phyloP scores from a whole-genome alignment of 2,329 filamentous ascomycete species.

The Cladosporium colombiae region DNA sequence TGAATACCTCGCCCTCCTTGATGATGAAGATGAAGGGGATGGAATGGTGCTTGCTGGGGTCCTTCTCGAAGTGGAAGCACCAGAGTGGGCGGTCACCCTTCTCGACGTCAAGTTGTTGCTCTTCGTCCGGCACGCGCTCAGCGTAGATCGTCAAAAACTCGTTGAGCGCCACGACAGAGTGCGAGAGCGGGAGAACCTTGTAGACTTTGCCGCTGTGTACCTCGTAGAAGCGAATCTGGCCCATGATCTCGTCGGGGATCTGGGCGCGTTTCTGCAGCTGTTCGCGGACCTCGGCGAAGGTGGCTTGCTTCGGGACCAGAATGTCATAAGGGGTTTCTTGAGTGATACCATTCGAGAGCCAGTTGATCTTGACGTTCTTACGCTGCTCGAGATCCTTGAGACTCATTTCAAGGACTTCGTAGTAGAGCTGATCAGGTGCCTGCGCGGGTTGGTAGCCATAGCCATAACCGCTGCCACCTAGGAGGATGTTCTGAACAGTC shows the following conservation, averaged over 20 bases:
- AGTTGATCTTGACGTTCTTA: slow-evolving; percentile 79
- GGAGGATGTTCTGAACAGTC: slow-evolving; percentile 77
- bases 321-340: slow-evolving; percentile 88
- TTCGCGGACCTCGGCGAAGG: slow-evolving; percentile 73
- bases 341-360: slow-evolving; percentile 83
- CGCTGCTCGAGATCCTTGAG: slow-evolving; percentile 90
- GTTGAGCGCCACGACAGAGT: slow-evolving; percentile 76
- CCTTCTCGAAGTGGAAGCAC: slow-evolving; percentile 90
- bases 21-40: slow-evolving; percentile 89
- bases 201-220: slow-evolving; percentile 80
- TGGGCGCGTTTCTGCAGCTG: slow-evolving; percentile 78
- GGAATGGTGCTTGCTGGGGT: slow-evolving; percentile 79
- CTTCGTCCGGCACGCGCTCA: slow-evolving; percentile 75
- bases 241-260: slow-evolving; percentile 72
- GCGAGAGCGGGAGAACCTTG: slow-evolving; percentile 70
- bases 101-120: slow-evolving; percentile 53
- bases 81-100: slow-evolving; percentile 70
- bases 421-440: slow-evolving; percentile 72
- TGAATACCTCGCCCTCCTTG: slow-evolving; percentile 82
- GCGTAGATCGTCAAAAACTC: slow-evolving; percentile 83
- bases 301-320: slow-evolving; percentile 83
- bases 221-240: slow-evolving; percentile 79
- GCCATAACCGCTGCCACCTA: slow-evolving; percentile 63
- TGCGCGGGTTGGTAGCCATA: slow-evolving; percentile 66
- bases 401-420: slow-evolving; percentile 92